Evolutionary conservation across 768 basidiomycete genomes (phyloP).

Genomic region (Lactifluus piperatus): DNA sequence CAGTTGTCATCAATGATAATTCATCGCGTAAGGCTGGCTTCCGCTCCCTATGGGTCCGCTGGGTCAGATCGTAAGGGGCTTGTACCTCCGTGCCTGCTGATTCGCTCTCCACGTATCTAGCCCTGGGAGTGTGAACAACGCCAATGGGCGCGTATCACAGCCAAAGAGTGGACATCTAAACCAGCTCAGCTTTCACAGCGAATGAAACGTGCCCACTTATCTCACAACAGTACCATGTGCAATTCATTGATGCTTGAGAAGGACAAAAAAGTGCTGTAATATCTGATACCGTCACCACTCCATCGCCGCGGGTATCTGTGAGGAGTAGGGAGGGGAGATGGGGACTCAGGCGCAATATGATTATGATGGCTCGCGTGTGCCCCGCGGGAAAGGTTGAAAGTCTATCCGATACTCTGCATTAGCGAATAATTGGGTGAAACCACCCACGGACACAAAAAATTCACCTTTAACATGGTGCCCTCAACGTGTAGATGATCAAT

Average conservation of each 20-base stretch:
- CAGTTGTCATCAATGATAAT: background rate
- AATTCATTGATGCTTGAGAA: background rate
- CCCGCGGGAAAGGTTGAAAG: slow-evolving; percentile 2
- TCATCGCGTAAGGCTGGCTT: background rate
- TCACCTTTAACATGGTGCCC: background rate
- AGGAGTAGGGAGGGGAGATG: background rate
- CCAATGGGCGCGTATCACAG: background rate
- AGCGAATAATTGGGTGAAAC: background rate
- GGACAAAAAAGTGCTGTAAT: background rate
- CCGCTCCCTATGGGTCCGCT: too few relatives aligned
- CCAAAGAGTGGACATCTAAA: background rate
- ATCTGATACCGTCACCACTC: background rate
- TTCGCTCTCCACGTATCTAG: background rate
- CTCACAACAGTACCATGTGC: background rate
- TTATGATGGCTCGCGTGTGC: background rate
- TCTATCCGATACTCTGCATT: background rate
- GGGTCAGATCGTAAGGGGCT: background rate
- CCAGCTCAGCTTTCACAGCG: background rate
- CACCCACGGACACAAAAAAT: background rate
- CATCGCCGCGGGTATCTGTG: slow-evolving; percentile 4
- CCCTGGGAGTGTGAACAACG: background rate
- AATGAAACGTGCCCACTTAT: slow-evolving; percentile 3
- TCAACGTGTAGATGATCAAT: background rate
- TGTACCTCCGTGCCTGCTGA: background rate
- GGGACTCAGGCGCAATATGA: background rate